A percentile compares a stretch with the other conserved stretches of the same genome.
phyloP scores from a whole-genome alignment of 345 rosid species.

The Gynandropsis gynandra region DNA sequence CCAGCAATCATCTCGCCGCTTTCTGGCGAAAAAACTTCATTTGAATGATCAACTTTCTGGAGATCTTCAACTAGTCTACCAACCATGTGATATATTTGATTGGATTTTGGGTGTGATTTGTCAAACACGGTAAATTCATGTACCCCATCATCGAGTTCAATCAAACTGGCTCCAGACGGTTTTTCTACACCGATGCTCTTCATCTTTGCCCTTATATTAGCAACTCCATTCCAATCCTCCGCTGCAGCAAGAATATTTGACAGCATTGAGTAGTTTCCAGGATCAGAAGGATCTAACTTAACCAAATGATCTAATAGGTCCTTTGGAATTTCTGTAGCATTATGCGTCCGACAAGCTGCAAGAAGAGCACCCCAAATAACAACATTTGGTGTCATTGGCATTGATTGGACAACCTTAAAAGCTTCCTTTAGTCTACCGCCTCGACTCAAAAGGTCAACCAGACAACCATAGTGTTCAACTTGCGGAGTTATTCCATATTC shows the following conservation, averaged over 20 bases:
- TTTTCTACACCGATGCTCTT: conserved; percentile 48
- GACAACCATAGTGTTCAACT: conserved; percentile 84
- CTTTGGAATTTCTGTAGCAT: conserved; percentile 44
- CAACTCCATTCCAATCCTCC: conserved; percentile 65
- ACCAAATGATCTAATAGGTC: conserved; percentile 41
- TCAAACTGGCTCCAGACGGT: conserved; percentile 65
- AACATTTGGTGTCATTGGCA: conserved; percentile 76
- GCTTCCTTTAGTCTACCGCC: conserved; percentile 72
- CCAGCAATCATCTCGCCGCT: conserved; percentile 24
- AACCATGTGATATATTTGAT: conserved; percentile 52
- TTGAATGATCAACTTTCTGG: conserved; percentile 22
- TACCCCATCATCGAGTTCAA: conserved; percentile 52
- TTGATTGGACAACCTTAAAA: conserved; percentile 44
- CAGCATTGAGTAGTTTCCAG: conserved; percentile 50
- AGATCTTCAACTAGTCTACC: conserved; percentile 36
- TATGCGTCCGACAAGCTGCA: conserved; percentile 66
- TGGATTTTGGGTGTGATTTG: conserved; percentile 53
- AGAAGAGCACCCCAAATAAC: conserved; percentile 81
- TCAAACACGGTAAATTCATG: conserved; percentile 58
- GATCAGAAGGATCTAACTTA: conserved; percentile 42
- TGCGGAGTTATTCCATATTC: conserved; percentile 55
- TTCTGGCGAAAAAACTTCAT: conserved; percentile 20
- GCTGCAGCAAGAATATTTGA: conserved; percentile 63
- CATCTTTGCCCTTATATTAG: conserved; percentile 52
- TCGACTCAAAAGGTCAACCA: conserved; percentile 82